phyloP scores from a whole-genome alignment of 1,284 basidiomycete species.

The Peniophora sp. region DNA sequence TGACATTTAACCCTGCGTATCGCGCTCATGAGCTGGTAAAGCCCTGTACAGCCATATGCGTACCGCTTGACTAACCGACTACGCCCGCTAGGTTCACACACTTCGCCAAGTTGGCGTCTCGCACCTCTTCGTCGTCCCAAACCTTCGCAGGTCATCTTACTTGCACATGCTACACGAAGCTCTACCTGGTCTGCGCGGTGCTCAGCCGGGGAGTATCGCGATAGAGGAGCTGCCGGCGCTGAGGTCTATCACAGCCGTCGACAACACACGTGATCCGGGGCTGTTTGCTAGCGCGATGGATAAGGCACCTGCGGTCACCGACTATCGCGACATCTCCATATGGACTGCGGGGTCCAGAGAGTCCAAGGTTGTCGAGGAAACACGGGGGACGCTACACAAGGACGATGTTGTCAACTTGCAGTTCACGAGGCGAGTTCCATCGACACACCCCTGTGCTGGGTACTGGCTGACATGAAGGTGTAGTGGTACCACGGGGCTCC shows the following conservation, averaged over 20 bases:
- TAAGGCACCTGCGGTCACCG: conserved; percentile 42
- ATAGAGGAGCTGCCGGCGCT: conserved; percentile 55
- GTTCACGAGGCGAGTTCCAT: conserved; percentile 59
- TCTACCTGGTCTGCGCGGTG: conserved; percentile 49
- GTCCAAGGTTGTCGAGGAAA: conserved; percentile 30
- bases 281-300: conserved; percentile 33
- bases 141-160: conserved; percentile 59
- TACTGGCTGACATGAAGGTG: conserved; percentile 2
- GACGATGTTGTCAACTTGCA: conserved; percentile 78
- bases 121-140: conserved; percentile 68
- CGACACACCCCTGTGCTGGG: neutral
- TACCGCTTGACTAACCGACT: neutral
- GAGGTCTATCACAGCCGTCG: conserved; percentile 61
- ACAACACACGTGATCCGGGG: conserved; percentile 42
- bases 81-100: conserved; percentile 38
- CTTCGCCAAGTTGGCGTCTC: conserved; percentile 63
- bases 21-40: conserved; percentile 61
- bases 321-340: conserved; percentile 60
- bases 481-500: conserved; percentile 73
- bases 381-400: conserved; percentile 32
- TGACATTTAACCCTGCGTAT: conserved; percentile 81
- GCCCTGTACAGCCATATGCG: conserved; percentile 14
- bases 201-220: conserved; percentile 48
- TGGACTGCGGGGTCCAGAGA: conserved; percentile 49
- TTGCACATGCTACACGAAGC: conserved; percentile 47